Evolutionary conservation across 768 basidiomycete species (phyloP).

Genomic region (Lactarius hatsudake): DNA sequence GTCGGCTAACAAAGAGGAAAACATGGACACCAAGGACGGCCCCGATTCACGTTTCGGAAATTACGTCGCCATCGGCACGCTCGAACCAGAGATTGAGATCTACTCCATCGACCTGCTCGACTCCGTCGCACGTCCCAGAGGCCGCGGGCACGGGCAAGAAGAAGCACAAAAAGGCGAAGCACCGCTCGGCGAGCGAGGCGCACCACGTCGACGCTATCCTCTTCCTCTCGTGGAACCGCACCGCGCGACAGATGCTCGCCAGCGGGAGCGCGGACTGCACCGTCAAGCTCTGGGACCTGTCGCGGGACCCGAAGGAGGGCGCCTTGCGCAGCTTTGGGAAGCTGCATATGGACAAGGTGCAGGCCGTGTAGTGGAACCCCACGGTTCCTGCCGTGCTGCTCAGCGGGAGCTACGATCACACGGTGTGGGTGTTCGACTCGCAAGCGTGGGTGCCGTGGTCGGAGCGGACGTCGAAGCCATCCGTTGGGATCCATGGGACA

Average conservation of each 20-base stretch:
- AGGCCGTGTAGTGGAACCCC: constrained; percentile 94
- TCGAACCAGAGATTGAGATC: constrained; percentile 98
- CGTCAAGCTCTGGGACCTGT: constrained; percentile 97
- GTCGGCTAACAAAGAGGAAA: constrained; percentile 38
- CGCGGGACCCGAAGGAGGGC: constrained; percentile 53
- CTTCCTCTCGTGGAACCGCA: constrained; percentile 88
- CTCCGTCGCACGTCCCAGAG: constrained; percentile 74
- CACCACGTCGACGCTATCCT: constrained; percentile 95
- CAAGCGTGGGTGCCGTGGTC: constrained; percentile 84
- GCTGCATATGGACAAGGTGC: constrained; percentile 90
- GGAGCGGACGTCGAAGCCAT: constrained; percentile 93
- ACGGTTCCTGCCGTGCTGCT: constrained; percentile 85
- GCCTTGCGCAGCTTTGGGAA: constrained; percentile 83
- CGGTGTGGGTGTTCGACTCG: constrained; percentile 90
- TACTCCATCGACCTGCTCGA: constrained; percentile 96
- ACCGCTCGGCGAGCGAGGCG: constrained; percentile 54
- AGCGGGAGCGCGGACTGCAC: constrained; percentile 92
- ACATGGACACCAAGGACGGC: constrained; percentile 28
- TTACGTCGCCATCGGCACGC: constrained; percentile 94
- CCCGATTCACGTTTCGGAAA: constrained; percentile 55
- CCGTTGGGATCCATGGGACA: constrained; percentile 95
- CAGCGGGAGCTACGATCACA: constrained; percentile 92
- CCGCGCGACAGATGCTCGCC: constrained; percentile 86
- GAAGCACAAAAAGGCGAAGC: constrained; percentile 85
- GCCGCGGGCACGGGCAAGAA: constrained; percentile 94